phyloP scores from a whole-genome alignment of 177 flowering plant species.

The Vitis hybrid region DNA sequence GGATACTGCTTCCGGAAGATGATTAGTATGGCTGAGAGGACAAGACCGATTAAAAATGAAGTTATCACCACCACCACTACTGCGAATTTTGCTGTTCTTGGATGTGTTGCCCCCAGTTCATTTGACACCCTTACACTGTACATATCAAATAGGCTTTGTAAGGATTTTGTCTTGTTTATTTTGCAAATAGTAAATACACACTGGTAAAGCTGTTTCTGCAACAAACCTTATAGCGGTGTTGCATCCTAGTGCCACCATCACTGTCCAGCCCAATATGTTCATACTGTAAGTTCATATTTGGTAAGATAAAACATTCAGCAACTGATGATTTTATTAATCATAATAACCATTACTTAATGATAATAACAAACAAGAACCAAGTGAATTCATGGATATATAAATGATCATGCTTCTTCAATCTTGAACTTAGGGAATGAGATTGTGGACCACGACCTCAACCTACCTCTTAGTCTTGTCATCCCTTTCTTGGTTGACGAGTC shows the following conservation, averaged over 20 bases:
- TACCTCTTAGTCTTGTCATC: too few relatives aligned
- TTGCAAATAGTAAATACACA: neutral
- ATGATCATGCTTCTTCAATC: too few relatives aligned
- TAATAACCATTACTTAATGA: neutral
- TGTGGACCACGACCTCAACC: too few relatives aligned
- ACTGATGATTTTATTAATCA: neutral
- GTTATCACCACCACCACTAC: slow-evolving; percentile 45
- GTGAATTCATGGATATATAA: too few relatives aligned
- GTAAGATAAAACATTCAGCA: neutral
- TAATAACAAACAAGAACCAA: too few relatives aligned
- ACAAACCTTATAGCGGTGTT: slow-evolving; percentile 72
- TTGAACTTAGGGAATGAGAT: too few relatives aligned
- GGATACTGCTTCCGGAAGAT: slow-evolving; percentile 36
- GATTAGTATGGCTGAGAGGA: slow-evolving; percentile 35
- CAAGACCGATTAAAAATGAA: slow-evolving; percentile 38
- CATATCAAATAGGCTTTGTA: neutral
- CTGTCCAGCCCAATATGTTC: slow-evolving; percentile 72
- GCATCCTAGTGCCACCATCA: slow-evolving; percentile 64
- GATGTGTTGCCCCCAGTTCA: slow-evolving; percentile 70
- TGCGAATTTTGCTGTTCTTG: slow-evolving; percentile 63
- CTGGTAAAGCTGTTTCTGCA: neutral
- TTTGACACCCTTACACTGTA: slow-evolving; percentile 75
- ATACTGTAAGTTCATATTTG: slow-evolving; percentile 38
- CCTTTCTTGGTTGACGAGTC: too few relatives aligned
- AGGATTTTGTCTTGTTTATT: neutral